Evolutionary conservation across 176 grass and related monocot genomes (phyloP), one percentile per base, ranked within the genome.

Genomic region (Canna indica): DNA sequence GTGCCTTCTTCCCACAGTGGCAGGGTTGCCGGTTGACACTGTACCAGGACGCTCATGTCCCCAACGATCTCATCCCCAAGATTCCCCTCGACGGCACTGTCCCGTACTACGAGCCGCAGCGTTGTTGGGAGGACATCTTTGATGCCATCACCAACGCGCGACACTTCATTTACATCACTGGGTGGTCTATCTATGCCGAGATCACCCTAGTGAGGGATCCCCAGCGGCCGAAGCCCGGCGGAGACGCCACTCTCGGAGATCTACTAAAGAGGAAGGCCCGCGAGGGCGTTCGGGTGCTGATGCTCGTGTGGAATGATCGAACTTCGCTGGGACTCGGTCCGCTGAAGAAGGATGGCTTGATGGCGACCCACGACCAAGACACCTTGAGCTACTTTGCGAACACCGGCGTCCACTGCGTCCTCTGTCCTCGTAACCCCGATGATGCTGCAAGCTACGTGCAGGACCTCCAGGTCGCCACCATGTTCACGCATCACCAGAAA

Each of bases 401-500:
- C 74, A 70, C 77, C 0, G 59, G 30, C 17, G 88, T 97, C 45
- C 79, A 68, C 3, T 92, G 88, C 83, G 76, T 97, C 47, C 76
- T 97, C 2, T 97, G 93, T 64, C 86, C 88, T 3, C 81, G 86
- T 33, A 90, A 92, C 41, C 83, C 93, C 3, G 83, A 89, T 20
- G 58, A 73, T 67, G 88, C 77, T 31, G 74, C 79, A 36, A 96
- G 93, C 81, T 91, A 89, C 59, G 79, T 90, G 32, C 86, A 91
- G 68, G 88, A 75, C 45, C 29, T 79, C 4, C 70, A 91, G 65
- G 81, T 83, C 29, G 77, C 73, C 68, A 72, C 88, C 74, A 87
- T 91, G 93, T 96, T 96, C 81, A 91, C 93, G 32, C 93, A 96
- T 77, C 93, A 96, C 54, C 88, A 96, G 61, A 96, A 96, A 76